These are phyloP conservation scores for Kodamaea neixiangensis DNA, from an alignment of 805 yeast species.

Conservation along the genomic window DNA sequence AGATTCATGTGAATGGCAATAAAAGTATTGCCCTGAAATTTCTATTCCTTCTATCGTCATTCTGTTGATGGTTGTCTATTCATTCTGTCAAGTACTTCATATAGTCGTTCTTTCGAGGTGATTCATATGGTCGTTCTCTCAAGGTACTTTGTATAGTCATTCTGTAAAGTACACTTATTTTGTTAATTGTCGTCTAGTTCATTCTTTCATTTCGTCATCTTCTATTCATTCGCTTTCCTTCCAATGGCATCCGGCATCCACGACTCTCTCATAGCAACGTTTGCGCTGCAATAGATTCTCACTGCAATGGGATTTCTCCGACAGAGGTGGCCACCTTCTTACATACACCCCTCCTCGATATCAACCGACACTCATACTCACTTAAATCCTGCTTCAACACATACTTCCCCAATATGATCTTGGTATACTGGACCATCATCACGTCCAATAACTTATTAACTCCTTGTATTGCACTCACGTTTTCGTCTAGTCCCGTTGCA, in stretches of 20 bases:
- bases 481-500: constrained; percentile 3
- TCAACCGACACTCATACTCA: constrained; percentile 31
- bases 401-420: constrained; percentile 40
- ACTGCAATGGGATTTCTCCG: constrained; percentile 38
- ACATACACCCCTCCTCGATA: constrained; percentile 40
- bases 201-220: neutral
- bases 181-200: neutral
- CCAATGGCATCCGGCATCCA: no score
- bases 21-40: neutral
- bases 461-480: neutral
- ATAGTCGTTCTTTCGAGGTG: neutral
- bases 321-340: constrained; percentile 44
- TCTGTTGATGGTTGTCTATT: neutral
- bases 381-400: constrained; percentile 37
- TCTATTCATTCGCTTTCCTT: neutral
- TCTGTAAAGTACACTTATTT: no score
- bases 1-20: no score
- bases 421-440: constrained; percentile 38
- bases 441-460: constrained; percentile 27
- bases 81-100: neutral
- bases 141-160: no score
- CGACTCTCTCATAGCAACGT: no score
- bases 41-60: neutral
- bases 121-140: no score
- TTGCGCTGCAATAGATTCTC: no score